phyloP scores from a whole-genome alignment of 1,284 basidiomycete species.

The Violaceomyces palustris region DNA sequence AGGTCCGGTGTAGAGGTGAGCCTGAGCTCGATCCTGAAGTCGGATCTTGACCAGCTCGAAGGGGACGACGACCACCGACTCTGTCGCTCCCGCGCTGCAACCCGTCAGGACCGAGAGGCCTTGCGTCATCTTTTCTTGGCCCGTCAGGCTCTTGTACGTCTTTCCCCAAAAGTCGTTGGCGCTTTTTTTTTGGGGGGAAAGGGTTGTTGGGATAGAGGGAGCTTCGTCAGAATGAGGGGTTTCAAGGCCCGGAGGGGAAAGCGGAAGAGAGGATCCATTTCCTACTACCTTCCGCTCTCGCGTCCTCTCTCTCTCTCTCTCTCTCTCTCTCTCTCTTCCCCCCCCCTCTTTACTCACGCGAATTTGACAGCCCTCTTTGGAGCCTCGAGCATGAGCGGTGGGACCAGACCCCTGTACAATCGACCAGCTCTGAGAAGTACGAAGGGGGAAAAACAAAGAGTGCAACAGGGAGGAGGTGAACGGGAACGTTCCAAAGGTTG shows the following conservation, averaged over 20 bases:
- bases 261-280: no score
- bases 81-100: constrained; percentile 88
- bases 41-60: constrained; percentile 93
- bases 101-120: constrained; percentile 81
- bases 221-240: no score
- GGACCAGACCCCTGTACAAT: constrained; percentile 87
- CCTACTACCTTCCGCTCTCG: no score
- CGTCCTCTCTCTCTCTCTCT: no score
- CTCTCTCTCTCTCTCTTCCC: no score
- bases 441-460: background rate
- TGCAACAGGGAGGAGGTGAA: background rate
- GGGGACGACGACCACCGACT: constrained; percentile 89
- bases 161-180: constrained; percentile 85
- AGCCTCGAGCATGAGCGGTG: constrained; percentile 89
- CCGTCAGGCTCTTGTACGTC: constrained; percentile 56
- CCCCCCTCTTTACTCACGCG: no score
- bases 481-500: constrained; percentile 85
- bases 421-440: constrained; percentile 62
- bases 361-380: constrained; percentile 97
- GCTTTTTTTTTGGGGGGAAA: constrained; percentile 56
- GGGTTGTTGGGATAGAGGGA: no score
- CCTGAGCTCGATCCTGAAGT: constrained; percentile 78
- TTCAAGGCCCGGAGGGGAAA: no score
- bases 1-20: constrained; percentile 81
- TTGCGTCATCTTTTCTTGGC: constrained; percentile 80